Conservation (phyloP, 805 yeast species). For the Yamadazyma ubonensis region DNA sequence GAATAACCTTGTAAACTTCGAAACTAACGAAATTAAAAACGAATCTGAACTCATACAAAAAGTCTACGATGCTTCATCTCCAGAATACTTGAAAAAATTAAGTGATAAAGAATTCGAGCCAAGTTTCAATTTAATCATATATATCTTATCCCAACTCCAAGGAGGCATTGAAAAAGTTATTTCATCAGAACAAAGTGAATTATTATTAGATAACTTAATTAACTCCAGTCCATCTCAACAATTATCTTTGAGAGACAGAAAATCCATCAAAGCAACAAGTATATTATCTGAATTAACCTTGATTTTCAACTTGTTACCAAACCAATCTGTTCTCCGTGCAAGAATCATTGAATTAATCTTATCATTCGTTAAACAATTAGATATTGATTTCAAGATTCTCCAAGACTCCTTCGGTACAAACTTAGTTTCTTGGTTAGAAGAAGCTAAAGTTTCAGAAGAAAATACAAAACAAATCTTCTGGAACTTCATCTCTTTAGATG, state of each 20-base stretch:
- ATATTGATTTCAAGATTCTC: slow-evolving; percentile 32
- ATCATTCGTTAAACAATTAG: slow-evolving; percentile 27
- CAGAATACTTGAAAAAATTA: slow-evolving; percentile 32
- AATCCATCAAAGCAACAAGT: slow-evolving; percentile 40
- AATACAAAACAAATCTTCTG: slow-evolving; percentile 34
- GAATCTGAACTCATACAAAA: slow-evolving; percentile 27
- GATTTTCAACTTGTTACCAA: slow-evolving; percentile 42
- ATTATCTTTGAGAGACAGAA: slow-evolving; percentile 45
- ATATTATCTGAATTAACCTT: slow-evolving; percentile 41
- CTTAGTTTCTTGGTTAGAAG: slow-evolving; percentile 36
- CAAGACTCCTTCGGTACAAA: slow-evolving; percentile 36
- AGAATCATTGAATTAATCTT: slow-evolving; percentile 32
- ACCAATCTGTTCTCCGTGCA: slow-evolving; percentile 30
- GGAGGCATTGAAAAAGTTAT: slow-evolving; percentile 26
- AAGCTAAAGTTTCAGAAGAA: slow-evolving; percentile 29
- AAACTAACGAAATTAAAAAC: slow-evolving; percentile 23
- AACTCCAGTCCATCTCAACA: slow-evolving; percentile 35
- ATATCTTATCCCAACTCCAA: slow-evolving; percentile 33
- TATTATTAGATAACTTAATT: slow-evolving; percentile 27
- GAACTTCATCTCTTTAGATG: slow-evolving; percentile 38
- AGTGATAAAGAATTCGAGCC: slow-evolving; percentile 47
- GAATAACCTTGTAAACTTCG: slow-evolving; percentile 20
- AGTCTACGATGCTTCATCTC: slow-evolving; percentile 28
- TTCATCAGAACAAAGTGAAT: slow-evolving; percentile 19
- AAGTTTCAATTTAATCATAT: slow-evolving; percentile 40